Percentiles rank a stretch among this genome's conserved stretches.
phyloP scores from a whole-genome alignment of 1,139 yeast genomes.

The Hyphopichia wangnamkhiaoensis region DNA sequence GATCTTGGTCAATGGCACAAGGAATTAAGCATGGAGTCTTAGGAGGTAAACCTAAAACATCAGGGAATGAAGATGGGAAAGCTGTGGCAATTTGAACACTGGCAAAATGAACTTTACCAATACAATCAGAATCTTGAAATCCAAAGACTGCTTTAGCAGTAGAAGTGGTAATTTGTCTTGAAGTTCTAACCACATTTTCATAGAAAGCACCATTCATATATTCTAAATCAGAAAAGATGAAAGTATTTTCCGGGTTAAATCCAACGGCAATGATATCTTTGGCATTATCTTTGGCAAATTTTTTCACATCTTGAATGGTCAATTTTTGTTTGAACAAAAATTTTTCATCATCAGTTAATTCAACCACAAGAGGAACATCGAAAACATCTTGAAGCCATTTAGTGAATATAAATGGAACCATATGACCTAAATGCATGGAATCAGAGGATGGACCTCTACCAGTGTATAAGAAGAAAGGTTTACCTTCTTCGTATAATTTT shows the following conservation, averaged over 20 bases:
- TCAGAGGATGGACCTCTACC: conserved; percentile 98
- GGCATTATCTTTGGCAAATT: conserved; percentile 77
- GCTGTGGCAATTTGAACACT: conserved; percentile 95
- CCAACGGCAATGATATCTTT: conserved; percentile 95
- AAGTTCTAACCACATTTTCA: conserved; percentile 90
- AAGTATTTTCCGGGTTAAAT: conserved; percentile 90
- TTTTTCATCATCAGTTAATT: conserved; percentile 97
- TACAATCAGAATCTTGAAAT: conserved; percentile 89
- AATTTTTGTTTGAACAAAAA: conserved; percentile 90
- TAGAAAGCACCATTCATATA: conserved; percentile 95
- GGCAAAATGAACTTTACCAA: conserved; percentile 94
- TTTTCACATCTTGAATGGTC: conserved; percentile 84
- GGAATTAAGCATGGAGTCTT: conserved; percentile 97
- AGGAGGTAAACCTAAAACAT: conserved; percentile 77
- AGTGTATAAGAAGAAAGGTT: conserved; percentile 93
- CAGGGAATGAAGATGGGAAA: conserved; percentile 95
- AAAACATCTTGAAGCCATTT: conserved; percentile 98
- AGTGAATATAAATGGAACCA: conserved; percentile 93
- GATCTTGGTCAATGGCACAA: conserved; percentile 99
- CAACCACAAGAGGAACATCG: conserved; percentile 94
- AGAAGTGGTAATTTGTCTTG: conserved; percentile 93
- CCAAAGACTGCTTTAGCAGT: conserved; percentile 99
- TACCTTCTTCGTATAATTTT: conserved; percentile 89
- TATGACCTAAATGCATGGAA: conserved; percentile 95
- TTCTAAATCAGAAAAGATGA: conserved; percentile 86